A percentile compares a stretch with the other conserved stretches of the same genome.
These are phyloP conservation scores for Botryosphaeria agaves DNA, from an alignment of 2,329 filamentous ascomycete genomes.

Conservation along the genomic window DNA sequence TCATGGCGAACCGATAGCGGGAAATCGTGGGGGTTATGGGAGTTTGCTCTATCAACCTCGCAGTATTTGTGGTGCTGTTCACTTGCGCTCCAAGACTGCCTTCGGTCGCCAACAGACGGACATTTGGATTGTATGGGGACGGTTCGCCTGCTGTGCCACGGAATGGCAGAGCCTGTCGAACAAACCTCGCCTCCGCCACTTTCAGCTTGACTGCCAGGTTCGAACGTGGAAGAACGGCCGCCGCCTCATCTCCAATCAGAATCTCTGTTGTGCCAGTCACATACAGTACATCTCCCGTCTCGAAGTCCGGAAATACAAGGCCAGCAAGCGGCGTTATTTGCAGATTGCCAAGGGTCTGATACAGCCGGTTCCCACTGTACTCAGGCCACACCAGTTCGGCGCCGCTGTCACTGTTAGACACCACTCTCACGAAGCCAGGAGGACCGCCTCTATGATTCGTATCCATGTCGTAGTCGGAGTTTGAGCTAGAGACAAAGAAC, in stretches of 20 bases:
- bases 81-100: slow-evolving; percentile 16
- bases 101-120: slow-evolving; percentile 48
- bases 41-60: slow-evolving; percentile 40
- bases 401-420: slow-evolving; percentile 31
- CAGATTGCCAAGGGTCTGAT: slow-evolving; percentile 71
- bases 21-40: slow-evolving; percentile 48
- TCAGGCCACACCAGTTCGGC: slow-evolving; percentile 58
- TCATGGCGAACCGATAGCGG: slow-evolving; percentile 42
- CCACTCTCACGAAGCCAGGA: slow-evolving; percentile 53
- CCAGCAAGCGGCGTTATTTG: slow-evolving; percentile 48
- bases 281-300: slow-evolving; percentile 56
- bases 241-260: slow-evolving; percentile 46
- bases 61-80: slow-evolving; percentile 18
- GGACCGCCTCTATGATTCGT: slow-evolving; percentile 67
- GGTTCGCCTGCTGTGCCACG: slow-evolving; percentile 39
- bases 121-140: slow-evolving; percentile 65
- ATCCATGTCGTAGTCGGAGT: slow-evolving; percentile 53
- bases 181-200: slow-evolving; percentile 42
- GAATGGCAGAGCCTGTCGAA: slow-evolving; percentile 50
- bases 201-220: slow-evolving; percentile 57
- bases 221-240: slow-evolving; percentile 44
- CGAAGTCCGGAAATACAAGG: slow-evolving; percentile 56
- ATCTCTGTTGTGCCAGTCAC: slow-evolving; percentile 52
- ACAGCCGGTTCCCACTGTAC: slow-evolving; percentile 69
- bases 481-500: slow-evolving; percentile 58